Evolutionary conservation across 352 stramenopile genomes (phyloP).

Genomic region (Lagenidium giganteum): DNA sequence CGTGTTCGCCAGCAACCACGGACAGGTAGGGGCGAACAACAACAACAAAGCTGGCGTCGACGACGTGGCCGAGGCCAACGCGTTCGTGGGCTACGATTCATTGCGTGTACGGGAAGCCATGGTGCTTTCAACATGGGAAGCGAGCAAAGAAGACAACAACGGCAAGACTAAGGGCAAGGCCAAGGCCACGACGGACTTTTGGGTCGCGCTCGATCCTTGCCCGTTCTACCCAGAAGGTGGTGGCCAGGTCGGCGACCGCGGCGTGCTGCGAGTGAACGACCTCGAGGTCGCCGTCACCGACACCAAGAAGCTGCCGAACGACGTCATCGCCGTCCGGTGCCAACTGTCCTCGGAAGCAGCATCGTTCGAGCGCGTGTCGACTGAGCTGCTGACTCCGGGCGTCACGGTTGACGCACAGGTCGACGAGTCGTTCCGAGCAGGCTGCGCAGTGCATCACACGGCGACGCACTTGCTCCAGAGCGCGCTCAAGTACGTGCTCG

Average conservation of each 20-base stretch:
- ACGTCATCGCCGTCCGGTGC: constrained; percentile 44
- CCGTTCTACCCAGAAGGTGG: constrained; percentile 78
- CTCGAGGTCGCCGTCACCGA: constrained; percentile 26
- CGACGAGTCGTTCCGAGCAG: constrained; percentile 36
- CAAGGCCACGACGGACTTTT: constrained; percentile 19
- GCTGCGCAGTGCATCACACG: constrained; percentile 66
- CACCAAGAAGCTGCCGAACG: constrained; percentile 34
- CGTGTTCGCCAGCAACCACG: constrained; percentile 24
- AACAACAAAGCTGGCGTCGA: background rate
- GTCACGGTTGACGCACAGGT: constrained; percentile 34
- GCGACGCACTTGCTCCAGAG: constrained; percentile 74
- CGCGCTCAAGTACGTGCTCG: constrained; percentile 59
- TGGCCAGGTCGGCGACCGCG: constrained; percentile 71
- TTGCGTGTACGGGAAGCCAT: constrained; percentile 25
- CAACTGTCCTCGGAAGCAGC: constrained; percentile 21
- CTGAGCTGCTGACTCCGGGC: constrained; percentile 7
- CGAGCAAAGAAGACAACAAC: constrained; percentile 2
- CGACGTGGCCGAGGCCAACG: constrained; percentile 2
- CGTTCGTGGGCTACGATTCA: constrained; percentile 64
- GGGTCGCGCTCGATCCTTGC: constrained; percentile 44
- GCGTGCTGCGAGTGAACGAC: constrained; percentile 22
- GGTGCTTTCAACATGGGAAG: constrained; percentile 35
- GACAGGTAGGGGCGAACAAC: constrained; percentile 1
- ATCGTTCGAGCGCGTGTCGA: constrained; percentile 22
- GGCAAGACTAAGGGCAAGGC: background rate